Conservation (phyloP, 2,329 filamentous ascomycete species). For the Nigrospora osmanthi region DNA sequence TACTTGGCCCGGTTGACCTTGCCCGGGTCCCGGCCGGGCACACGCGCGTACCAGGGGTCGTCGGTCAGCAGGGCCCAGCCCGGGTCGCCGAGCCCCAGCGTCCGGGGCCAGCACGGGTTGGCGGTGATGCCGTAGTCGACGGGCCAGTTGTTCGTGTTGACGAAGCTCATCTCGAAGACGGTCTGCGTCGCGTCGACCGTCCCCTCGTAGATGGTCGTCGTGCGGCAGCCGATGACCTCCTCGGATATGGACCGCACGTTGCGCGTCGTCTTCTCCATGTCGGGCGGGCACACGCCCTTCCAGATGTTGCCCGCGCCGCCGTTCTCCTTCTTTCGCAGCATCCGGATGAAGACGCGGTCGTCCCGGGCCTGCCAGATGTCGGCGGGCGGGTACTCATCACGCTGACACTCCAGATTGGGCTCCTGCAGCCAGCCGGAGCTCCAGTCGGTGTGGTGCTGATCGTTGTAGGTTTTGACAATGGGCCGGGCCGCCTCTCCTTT, state of each 20-base stretch:
- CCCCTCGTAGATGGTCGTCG: background rate
- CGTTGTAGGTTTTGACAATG: background rate
- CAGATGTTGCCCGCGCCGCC: background rate
- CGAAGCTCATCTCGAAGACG: background rate
- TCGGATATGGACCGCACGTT: background rate
- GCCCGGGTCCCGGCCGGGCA: background rate
- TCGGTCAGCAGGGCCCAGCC: constrained; percentile 1
- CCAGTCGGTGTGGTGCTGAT: background rate
- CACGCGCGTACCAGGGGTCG: constrained; percentile 1
- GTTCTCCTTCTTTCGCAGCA: background rate
- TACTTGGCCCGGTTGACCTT: background rate
- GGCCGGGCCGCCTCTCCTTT: background rate
- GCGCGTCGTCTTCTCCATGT: background rate
- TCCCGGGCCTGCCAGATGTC: background rate
- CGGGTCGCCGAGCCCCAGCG: background rate
- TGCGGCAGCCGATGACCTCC: background rate
- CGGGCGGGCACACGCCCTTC: background rate
- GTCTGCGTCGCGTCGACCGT: background rate
- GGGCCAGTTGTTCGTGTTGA: background rate
- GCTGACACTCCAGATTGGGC: background rate
- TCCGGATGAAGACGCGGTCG: background rate
- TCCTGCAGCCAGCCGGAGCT: background rate
- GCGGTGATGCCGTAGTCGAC: constrained; percentile 1
- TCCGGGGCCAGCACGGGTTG: background rate
- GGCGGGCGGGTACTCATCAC: background rate